Conservation (phyloP, 768 basidiomycete genomes). For the Coprinopsis sp. region DNA sequence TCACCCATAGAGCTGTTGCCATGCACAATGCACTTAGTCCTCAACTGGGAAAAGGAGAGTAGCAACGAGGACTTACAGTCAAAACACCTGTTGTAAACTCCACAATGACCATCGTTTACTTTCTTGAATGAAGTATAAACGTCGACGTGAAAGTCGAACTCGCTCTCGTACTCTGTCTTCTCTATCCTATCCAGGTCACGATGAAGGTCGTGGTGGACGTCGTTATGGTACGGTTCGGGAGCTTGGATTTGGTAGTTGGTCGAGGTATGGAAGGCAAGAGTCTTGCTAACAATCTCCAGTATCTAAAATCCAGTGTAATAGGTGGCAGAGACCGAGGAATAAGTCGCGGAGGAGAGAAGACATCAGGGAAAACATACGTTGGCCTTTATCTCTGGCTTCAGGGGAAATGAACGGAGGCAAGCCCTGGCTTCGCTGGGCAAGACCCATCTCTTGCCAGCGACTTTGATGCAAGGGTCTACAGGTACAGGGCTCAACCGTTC, state of each 20-base stretch:
- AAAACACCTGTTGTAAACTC: conserved; percentile 45
- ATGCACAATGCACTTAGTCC: not conserved
- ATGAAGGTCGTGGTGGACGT: conserved; percentile 54
- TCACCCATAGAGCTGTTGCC: conserved; percentile 37
- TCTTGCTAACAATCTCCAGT: conserved; percentile 54
- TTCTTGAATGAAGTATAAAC: conserved; percentile 49
- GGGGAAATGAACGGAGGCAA: conserved; percentile 46
- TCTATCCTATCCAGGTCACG: conserved; percentile 46
- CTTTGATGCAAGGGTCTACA: conserved; percentile 45
- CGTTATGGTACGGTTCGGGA: conserved; percentile 45
- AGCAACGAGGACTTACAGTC: conserved; percentile 21
- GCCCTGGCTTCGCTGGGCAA: conserved; percentile 46
- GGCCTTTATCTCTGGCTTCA: conserved; percentile 41
- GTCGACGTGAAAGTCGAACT: conserved; percentile 54
- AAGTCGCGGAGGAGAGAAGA: not conserved
- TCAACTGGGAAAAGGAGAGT: not conserved
- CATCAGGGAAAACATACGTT: conserved; percentile 39
- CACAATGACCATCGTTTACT: conserved; percentile 56
- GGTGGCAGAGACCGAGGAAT: not conserved
- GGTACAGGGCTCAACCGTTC: not conserved
- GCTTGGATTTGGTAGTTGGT: conserved; percentile 56
- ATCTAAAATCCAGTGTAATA: too few relatives aligned
- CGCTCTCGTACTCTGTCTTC: conserved; percentile 38
- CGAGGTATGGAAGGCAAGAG: conserved; percentile 57
- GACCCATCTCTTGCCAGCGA: conserved; percentile 54